Conservation (phyloP, 2,329 filamentous ascomycete genomes). For the Penicillium capsulatum region DNA sequence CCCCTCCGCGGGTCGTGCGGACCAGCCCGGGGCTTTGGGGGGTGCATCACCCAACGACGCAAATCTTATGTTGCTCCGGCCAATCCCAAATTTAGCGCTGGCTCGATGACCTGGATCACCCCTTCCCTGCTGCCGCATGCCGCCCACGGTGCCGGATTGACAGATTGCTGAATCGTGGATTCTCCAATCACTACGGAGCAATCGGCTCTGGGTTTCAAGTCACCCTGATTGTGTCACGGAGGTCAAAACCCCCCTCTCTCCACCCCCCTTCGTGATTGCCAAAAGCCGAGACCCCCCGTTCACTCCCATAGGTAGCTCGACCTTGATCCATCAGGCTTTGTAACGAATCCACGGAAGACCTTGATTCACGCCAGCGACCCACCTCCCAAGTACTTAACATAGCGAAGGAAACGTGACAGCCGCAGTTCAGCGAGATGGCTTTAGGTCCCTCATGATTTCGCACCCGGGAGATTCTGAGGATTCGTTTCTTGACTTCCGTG, state of each 20-base stretch:
- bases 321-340: slow-evolving; percentile 1
- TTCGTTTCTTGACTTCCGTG: too few relatives aligned
- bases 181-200: slow-evolving; percentile 10
- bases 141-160: slow-evolving; percentile 7
- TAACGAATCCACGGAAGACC: neutral
- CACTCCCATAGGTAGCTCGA: slow-evolving; percentile 9
- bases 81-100: neutral
- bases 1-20: too few relatives aligned
- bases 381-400: slow-evolving; percentile 6
- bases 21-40: too few relatives aligned
- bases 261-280: slow-evolving; percentile 4
- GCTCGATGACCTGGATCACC: neutral
- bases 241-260: slow-evolving; percentile 10
- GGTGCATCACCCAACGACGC: neutral
- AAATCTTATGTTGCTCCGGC: too few relatives aligned
- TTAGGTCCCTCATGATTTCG: neutral
- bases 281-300: slow-evolving; percentile 1
- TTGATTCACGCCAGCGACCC: slow-evolving; percentile 3
- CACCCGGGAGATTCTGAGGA: neutral
- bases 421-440: slow-evolving; percentile 6
- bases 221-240: slow-evolving; percentile 19
- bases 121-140: slow-evolving; percentile 1
- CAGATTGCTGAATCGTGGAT: slow-evolving; percentile 1
- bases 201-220: slow-evolving; percentile 14
- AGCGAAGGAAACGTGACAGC: slow-evolving; percentile 1